phyloP scores from a whole-genome alignment of 306 rosid species.

The Lathyrus sativus region DNA sequence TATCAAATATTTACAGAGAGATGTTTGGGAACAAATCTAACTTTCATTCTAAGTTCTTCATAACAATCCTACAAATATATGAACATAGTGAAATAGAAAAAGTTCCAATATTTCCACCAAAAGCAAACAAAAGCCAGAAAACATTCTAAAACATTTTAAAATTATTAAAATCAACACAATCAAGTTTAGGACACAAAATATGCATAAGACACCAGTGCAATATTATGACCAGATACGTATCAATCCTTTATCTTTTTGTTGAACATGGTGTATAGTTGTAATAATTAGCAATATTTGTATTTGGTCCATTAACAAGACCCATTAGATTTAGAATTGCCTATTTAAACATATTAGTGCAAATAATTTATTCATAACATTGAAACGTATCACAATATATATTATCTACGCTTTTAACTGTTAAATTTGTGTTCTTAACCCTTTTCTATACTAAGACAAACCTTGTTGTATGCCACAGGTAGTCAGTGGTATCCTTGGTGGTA shows the following conservation, averaged over 20 bases:
- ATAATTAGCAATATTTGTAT: no score
- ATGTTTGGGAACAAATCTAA: neutral
- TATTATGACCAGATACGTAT: no score
- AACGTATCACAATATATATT: no score
- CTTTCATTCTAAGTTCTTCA: constrained; percentile 10
- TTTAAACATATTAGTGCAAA: no score
- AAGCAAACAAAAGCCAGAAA: constrained; percentile 7
- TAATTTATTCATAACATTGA: no score
- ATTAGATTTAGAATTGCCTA: no score
- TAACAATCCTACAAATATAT: neutral
- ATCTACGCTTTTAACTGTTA: neutral
- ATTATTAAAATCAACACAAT: constrained; percentile 1
- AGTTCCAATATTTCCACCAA: constrained; percentile 1
- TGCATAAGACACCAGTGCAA: neutral
- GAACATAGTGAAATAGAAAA: constrained; percentile 13
- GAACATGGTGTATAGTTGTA: no score
- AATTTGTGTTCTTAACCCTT: neutral
- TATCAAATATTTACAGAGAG: neutral
- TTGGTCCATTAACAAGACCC: no score
- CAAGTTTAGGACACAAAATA: neutral
- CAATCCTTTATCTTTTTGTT: no score
- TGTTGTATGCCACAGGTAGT: constrained; percentile 88
- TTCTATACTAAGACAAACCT: constrained; percentile 59
- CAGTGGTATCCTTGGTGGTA: constrained; percentile 91
- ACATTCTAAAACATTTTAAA: neutral